Evolutionary conservation across 2,329 filamentous ascomycete species (phyloP), one percentile per base, ranked within the genome.

Genomic region (Pseudocercospora fuligena): DNA sequence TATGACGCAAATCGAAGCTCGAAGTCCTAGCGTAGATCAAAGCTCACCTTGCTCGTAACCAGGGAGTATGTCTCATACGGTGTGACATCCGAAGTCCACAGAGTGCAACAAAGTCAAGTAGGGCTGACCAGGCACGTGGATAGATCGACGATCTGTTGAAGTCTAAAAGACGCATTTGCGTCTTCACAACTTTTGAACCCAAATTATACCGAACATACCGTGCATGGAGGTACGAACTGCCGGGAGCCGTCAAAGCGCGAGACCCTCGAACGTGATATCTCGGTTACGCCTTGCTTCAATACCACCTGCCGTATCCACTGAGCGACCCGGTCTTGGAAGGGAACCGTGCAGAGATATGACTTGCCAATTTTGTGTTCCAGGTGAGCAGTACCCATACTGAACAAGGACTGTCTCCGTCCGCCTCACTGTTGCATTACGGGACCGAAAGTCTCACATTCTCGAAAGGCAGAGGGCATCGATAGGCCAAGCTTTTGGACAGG

Each of bases 71-170:
- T 54, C 51, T n/a, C 23, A 25, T 54, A 54, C 25, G 51, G 25
- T 29, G 16, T 29, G 16, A 54, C 51, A 27, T 25, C 49, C 49
- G 49, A 53, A 53, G 16, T 25, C 49, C 8, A 53, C 19, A 53
- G 16, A 27, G 46, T 49, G 7, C n/a, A 23, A 23, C 46, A 8
- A 49, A 49, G 21, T 16, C 8, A 23, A 49, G 21, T 53, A 23
- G 23, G 23, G 49, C 19, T 53, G 14, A 54, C 51, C 23, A 54
- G 51, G 33, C 57, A 60, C 33, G 57, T 60, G 33, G 57, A 60
- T 29, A 27, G 57, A 46, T 60, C 21, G 33, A 25, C 33, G 57
- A 60, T 43, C 33, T 27, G 8, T 16, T 29, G 3, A 49, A 49
- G 46, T 25, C 46, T 49, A 25, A 49, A 40, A 40, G 2, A n/a